Percentiles rank a stretch among this genome's conserved stretches.
Conservation (phyloP, 2,329 filamentous ascomycete genomes). For the Alternaria incomplexa region DNA sequence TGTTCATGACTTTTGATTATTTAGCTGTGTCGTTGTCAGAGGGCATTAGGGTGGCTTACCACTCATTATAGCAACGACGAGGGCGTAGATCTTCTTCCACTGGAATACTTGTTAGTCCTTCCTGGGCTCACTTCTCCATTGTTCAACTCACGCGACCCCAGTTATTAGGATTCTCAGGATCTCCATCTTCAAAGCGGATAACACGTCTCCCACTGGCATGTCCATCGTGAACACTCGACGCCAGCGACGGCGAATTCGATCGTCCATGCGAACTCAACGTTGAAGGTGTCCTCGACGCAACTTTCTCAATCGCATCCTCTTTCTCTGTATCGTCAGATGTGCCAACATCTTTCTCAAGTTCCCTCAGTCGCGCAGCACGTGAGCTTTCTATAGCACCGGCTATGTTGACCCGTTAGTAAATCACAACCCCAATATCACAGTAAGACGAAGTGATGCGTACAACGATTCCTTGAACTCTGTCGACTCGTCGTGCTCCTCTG, state of each 20-base stretch:
- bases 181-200: constrained; percentile 48
- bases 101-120: constrained; percentile 33
- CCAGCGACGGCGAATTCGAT: constrained; percentile 14
- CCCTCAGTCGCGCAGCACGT: constrained; percentile 19
- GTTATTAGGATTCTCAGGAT: constrained; percentile 52
- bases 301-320: constrained; percentile 36
- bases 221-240: not conserved
- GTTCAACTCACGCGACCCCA: constrained; percentile 42
- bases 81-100: constrained; percentile 61
- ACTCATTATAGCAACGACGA: constrained; percentile 62
- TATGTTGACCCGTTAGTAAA: constrained; percentile 12
- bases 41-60: constrained; percentile 46
- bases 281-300: constrained; percentile 14
- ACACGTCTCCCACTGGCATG: constrained; percentile 27
- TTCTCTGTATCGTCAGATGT: constrained; percentile 29
- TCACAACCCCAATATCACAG: not conserved
- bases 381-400: constrained; percentile 23
- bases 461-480: constrained; percentile 17
- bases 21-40: constrained; percentile 2
- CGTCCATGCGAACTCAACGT: constrained; percentile 10
- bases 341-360: constrained; percentile 32
- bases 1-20: constrained; percentile 59
- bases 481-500: constrained; percentile 18
- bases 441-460: constrained; percentile 9
- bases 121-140: not conserved